Evolutionary conservation across 352 stramenopile genomes (phyloP).

Genomic region (Thraustochytrium sp.): DNA sequence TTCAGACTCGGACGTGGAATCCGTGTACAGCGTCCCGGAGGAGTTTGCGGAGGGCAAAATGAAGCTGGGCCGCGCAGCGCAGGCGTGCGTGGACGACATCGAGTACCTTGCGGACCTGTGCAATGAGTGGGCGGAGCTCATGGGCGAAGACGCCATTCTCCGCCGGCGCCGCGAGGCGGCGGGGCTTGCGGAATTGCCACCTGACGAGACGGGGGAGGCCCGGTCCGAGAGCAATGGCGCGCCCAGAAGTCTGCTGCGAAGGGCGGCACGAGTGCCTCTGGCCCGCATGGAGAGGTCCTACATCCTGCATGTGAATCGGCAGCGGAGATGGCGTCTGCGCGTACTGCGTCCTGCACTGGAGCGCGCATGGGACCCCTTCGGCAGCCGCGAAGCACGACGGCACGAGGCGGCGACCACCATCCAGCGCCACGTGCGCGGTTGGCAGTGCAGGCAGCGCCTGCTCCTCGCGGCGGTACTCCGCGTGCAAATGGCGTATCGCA

Average conservation of each 20-base stretch:
- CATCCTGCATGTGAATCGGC: not conserved
- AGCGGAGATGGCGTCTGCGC: not conserved
- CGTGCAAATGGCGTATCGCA: constrained; percentile 1
- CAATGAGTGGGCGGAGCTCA: not conserved
- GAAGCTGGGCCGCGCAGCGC: not conserved
- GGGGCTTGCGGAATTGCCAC: no score
- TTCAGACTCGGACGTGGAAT: not conserved
- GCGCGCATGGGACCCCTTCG: not conserved
- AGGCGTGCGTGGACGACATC: not conserved
- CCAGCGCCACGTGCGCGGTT: not conserved
- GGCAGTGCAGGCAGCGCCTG: not conserved
- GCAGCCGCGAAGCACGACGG: not conserved
- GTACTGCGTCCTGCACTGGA: not conserved
- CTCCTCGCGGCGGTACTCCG: not conserved
- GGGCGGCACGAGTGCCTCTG: not conserved
- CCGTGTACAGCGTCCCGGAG: not conserved
- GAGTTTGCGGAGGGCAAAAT: not conserved
- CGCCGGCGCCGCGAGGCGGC: not conserved
- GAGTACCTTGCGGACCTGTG: constrained; percentile 5
- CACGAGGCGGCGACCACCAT: not conserved
- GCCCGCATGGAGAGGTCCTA: not conserved
- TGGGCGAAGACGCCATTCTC: not conserved
- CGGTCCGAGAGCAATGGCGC: no score
- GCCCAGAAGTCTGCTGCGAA: not conserved
- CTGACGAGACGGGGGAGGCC: no score